phyloP scores from a whole-genome alignment of 371 early-diverging fungal genomes.

The Mucor saturninus region DNA sequence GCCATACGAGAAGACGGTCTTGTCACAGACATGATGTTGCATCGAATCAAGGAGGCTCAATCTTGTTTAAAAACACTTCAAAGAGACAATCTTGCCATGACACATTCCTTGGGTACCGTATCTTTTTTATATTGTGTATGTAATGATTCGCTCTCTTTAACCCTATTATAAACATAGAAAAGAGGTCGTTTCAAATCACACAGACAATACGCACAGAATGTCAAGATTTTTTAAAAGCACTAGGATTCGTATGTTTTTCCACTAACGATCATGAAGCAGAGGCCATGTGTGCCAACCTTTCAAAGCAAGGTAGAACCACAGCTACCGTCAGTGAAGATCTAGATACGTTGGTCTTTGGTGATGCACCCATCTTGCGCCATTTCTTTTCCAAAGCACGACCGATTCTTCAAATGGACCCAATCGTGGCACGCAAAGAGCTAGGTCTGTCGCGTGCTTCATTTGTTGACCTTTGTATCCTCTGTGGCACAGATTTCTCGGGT shows the following conservation, averaged over 20 bases:
- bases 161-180: constrained; percentile 32
- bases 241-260: constrained; percentile 60
- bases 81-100: constrained; percentile 31
- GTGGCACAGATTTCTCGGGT: constrained; percentile 78
- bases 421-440: constrained; percentile 55
- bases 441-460: constrained; percentile 61
- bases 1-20: constrained; percentile 29
- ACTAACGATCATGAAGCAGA: constrained; percentile 67
- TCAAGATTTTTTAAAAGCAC: constrained; percentile 46
- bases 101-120: constrained; percentile 34
- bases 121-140: neutral
- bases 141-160: neutral
- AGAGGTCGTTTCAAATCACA: constrained; percentile 61
- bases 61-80: constrained; percentile 23
- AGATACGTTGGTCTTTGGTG: constrained; percentile 65
- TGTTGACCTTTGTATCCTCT: constrained; percentile 79
- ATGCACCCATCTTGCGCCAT: constrained; percentile 59
- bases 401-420: constrained; percentile 59
- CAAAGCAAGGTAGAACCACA: constrained; percentile 47
- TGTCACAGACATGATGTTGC: constrained; percentile 16
- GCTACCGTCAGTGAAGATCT: constrained; percentile 72
- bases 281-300: constrained; percentile 68
- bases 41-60: constrained; percentile 8
- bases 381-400: constrained; percentile 44
- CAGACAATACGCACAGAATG: constrained; percentile 53